A percentile compares a stretch with the other conserved stretches of the same genome.
Evolutionary conservation across 73 alveolate species (phyloP).

Genomic region (Paraurostyla sp.): DNA sequence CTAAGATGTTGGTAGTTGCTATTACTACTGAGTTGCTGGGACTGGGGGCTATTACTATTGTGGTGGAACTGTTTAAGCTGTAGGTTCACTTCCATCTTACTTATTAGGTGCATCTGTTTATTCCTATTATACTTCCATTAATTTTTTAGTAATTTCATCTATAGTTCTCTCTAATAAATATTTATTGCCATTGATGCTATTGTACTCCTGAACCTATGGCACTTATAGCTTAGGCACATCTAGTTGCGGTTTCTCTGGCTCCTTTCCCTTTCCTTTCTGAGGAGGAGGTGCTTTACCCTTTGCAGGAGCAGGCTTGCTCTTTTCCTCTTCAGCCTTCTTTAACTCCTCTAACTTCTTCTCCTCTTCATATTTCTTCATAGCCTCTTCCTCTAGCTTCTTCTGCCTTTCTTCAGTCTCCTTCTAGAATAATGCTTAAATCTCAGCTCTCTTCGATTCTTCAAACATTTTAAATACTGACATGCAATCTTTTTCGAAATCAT

Average conservation of each 20-base stretch:
- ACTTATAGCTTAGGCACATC: slow-evolving; percentile 77
- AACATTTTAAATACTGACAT: slow-evolving; percentile 58
- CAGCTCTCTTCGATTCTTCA: slow-evolving; percentile 64
- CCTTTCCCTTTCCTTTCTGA: slow-evolving; percentile 53
- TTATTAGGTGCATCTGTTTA: slow-evolving; percentile 6
- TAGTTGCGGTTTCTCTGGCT: slow-evolving; percentile 71
- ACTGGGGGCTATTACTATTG: background rate
- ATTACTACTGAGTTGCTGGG: no score
- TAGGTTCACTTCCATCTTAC: background rate
- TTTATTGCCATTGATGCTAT: slow-evolving; percentile 61
- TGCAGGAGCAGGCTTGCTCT: slow-evolving; percentile 53
- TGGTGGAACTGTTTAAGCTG: background rate
- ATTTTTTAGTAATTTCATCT: slow-evolving; percentile 65
- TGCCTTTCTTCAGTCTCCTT: slow-evolving; percentile 74
- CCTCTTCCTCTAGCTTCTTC: slow-evolving; percentile 74
- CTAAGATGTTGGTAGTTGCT: no score
- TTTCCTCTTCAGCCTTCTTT: slow-evolving; percentile 69
- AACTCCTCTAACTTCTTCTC: slow-evolving; percentile 71
- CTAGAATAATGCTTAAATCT: slow-evolving; percentile 59
- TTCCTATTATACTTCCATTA: slow-evolving; percentile 30
- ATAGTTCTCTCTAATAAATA: slow-evolving; percentile 68
- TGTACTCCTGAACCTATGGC: slow-evolving; percentile 65
- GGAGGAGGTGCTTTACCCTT: slow-evolving; percentile 75
- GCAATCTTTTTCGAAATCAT: slow-evolving; percentile 58
- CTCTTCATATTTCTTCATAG: slow-evolving; percentile 68